phyloP scores from a whole-genome alignment of 1,284 basidiomycete species.

The Crucibulum parvulum region DNA sequence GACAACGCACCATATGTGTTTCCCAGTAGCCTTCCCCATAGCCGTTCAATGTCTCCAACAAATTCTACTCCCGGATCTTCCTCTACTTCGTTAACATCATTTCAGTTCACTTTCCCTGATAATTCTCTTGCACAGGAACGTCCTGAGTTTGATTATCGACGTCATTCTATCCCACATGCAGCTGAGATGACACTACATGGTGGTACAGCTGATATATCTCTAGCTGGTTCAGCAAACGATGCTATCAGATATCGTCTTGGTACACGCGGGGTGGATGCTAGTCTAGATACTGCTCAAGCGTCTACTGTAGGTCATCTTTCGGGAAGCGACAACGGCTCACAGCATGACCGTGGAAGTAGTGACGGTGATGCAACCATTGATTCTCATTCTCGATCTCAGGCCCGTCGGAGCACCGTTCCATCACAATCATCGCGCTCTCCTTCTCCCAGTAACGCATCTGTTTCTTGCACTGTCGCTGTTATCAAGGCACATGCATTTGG shows the following conservation, averaged over 20 bases:
- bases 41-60: constrained; percentile 76
- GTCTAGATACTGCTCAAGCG: constrained; percentile 53
- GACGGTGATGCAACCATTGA: constrained; percentile 59
- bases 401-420: constrained; percentile 48
- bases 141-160: constrained; percentile 68
- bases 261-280: constrained; percentile 53
- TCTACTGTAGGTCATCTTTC: constrained; percentile 53
- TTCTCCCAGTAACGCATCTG: constrained; percentile 65
- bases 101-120: constrained; percentile 69
- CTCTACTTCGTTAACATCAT: constrained; percentile 67
- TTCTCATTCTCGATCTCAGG: constrained; percentile 45
- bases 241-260: constrained; percentile 66
- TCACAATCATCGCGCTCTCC: constrained; percentile 71
- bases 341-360: constrained; percentile 61
- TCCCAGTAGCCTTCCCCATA: constrained; percentile 46
- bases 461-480: constrained; percentile 83
- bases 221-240: constrained; percentile 54
- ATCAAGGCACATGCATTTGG: constrained; percentile 89
- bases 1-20: constrained; percentile 71
- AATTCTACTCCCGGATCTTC: constrained; percentile 71
- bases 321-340: constrained; percentile 56
- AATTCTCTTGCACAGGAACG: constrained; percentile 58
- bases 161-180: constrained; percentile 54
- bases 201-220: constrained; percentile 74
- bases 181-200: constrained; percentile 73